Base-by-base conservation (phyloP, 2,329 filamentous ascomycete species). In the Scedosporium minutisporum region DNA sequence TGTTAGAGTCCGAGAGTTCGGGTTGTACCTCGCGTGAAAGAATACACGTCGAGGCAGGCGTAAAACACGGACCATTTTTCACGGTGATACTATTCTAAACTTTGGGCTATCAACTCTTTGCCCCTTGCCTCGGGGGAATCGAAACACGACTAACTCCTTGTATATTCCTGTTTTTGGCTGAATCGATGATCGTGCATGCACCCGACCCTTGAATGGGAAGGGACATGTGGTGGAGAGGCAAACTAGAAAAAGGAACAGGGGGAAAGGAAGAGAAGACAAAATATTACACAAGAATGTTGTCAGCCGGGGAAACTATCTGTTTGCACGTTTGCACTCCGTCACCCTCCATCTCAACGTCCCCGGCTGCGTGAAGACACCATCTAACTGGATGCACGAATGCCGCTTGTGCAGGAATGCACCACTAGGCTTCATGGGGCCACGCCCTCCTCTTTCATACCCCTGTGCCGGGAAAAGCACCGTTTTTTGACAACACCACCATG, bases 401-500 rank as follows among this genome's bases (percentile, higher is more conserved):
- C 29, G 29, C 16, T 38, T 25, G 16, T n/a, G 23, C 53, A 57
- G 29, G 53, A 53, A 57, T 57, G 16, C 53, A 29, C 53, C 21
- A 6, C 33, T 38, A 38, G 33, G 33, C 23, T 57, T 33, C 23
- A 38, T 38, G 14, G 29, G n/a, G 29, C 29, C 57, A n/a, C 18
- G 25, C 16, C 33, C 57, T 27, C 27, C 27, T 27, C 4, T 53
- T 48, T 62, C 74, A 88, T 58, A 88, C 76, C 18, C 90, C 90
- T 25, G 96, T 97, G 25, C 93, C 93, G 0, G 96, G 95, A 71
- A 99, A 99, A 2, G 95, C 93, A 48, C 90, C 91, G 64, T 84
- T 89, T 75, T 97, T 97, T 74, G 91, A 97, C 63, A 99, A 77
- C 21, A 99, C 95, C 29, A 99, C 89, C 67, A 93, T 93, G 41